A percentile compares a stretch with the other conserved stretches of the same genome.
Evolutionary conservation across 352 stramenopile genomes (phyloP).

Genomic region (Pythium brachiatum): DNA sequence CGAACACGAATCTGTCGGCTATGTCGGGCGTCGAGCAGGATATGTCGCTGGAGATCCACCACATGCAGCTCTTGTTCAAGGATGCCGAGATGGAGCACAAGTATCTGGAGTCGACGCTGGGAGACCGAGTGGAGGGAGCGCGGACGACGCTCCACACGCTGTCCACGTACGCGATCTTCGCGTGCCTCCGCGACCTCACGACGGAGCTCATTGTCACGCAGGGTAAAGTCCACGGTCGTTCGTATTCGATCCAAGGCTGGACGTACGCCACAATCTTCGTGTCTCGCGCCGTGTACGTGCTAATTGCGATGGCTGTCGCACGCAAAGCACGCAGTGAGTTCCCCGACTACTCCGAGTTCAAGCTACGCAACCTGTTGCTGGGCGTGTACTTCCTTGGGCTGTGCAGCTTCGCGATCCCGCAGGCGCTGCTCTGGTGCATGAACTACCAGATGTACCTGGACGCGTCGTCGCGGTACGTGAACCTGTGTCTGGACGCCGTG

Average conservation of each 20-base stretch:
- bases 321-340: constrained; percentile 47
- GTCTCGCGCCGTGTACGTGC: constrained; percentile 31
- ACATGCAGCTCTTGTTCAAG: constrained; percentile 60
- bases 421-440: constrained; percentile 54
- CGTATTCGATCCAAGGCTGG: constrained; percentile 29
- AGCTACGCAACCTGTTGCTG: constrained; percentile 64
- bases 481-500: constrained; percentile 77
- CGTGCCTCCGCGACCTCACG: constrained; percentile 57
- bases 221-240: constrained; percentile 15
- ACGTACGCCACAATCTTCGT: constrained; percentile 48
- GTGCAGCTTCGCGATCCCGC: constrained; percentile 42
- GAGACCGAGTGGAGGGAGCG: constrained; percentile 60
- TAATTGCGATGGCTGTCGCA: constrained; percentile 27
- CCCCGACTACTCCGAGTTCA: constrained; percentile 51
- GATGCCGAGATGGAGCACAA: constrained; percentile 72
- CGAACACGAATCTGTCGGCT: constrained; percentile 31
- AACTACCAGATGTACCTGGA: constrained; percentile 60
- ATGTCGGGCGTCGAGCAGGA: constrained; percentile 50
- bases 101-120: constrained; percentile 64
- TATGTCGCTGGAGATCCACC: constrained; percentile 66
- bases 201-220: constrained; percentile 42
- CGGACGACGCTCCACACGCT: constrained; percentile 56
- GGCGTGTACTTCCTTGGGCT: constrained; percentile 59
- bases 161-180: constrained; percentile 60
- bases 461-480: constrained; percentile 64